A percentile compares a stretch with the other conserved stretches of the same genome.
Conservation (phyloP, 192 early-diverging fungal species). For the Rhizophagus sp. region DNA sequence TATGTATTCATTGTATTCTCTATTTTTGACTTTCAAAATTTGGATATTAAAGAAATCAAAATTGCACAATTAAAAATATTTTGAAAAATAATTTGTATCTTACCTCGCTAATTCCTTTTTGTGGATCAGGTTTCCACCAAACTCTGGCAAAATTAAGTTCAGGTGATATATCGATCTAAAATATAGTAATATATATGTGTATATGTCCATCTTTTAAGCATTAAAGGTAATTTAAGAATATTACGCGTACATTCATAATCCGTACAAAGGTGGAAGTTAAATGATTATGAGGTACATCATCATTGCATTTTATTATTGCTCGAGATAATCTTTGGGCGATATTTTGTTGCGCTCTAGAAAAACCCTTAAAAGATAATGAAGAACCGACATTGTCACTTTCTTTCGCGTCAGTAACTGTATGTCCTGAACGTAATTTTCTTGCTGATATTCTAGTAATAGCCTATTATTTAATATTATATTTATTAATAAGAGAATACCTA, state of each 20-base stretch:
- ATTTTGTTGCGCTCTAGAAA: slow-evolving; percentile 4
- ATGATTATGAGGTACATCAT: slow-evolving; percentile 2
- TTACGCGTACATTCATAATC: background rate
- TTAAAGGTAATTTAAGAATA: background rate
- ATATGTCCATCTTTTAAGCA: background rate
- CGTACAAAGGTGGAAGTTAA: slow-evolving; percentile 11
- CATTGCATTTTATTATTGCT: slow-evolving; percentile 11
- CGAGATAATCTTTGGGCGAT: background rate
- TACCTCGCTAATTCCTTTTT: slow-evolving; percentile 12
- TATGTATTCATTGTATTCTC: background rate
- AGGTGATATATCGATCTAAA: slow-evolving; percentile 6
- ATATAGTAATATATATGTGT: background rate
- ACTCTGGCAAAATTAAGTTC: background rate
- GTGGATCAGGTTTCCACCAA: slow-evolving; percentile 23
- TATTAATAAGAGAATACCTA: too few species aligned
- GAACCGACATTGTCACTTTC: background rate
- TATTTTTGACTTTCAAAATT: background rate
- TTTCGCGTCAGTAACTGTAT: background rate
- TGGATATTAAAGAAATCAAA: background rate
- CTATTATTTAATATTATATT: background rate
- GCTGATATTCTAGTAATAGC: background rate
- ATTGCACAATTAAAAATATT: background rate
- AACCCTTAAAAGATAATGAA: background rate
- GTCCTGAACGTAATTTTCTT: background rate
- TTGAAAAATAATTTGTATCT: background rate